Conservation (phyloP, 306 rosid genomes). For the Arachis hypogaea region DNA sequence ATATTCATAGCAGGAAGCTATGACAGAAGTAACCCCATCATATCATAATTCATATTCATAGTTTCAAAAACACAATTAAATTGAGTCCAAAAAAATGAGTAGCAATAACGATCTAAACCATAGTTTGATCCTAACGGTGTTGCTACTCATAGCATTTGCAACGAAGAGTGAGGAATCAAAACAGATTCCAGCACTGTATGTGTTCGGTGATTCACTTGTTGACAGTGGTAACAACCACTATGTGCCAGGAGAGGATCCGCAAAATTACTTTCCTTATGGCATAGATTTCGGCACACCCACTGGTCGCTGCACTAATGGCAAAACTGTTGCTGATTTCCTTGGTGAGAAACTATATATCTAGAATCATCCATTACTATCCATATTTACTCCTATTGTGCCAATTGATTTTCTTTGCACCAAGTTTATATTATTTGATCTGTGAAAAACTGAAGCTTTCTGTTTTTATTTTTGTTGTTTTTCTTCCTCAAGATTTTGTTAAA, state of each 20-base stretch:
- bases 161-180: neutral
- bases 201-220: constrained; percentile 49
- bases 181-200: constrained; percentile 47
- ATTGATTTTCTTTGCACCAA: no score
- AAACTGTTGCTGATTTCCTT: constrained; percentile 46
- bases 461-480: no score
- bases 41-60: no score
- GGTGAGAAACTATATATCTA: constrained; percentile 30
- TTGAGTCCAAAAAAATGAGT: constrained; percentile 15
- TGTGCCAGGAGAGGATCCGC: neutral
- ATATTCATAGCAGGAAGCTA: neutral
- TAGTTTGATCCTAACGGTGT: constrained; percentile 17
- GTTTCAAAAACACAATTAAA: no score
- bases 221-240: constrained; percentile 47
- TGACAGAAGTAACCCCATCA: neutral
- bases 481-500: no score
- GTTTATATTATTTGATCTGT: no score
- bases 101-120: neutral
- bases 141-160: constrained; percentile 5
- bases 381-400: no score
- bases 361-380: no score
- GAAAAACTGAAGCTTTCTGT: no score
- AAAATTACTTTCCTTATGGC: constrained; percentile 41
- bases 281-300: constrained; percentile 49
- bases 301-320: constrained; percentile 49